Percentiles rank a stretch among this genome's conserved stretches.
These are phyloP conservation scores for Sporothrix phasma DNA, from an alignment of 2,329 filamentous ascomycete species.

Conservation along the genomic window DNA sequence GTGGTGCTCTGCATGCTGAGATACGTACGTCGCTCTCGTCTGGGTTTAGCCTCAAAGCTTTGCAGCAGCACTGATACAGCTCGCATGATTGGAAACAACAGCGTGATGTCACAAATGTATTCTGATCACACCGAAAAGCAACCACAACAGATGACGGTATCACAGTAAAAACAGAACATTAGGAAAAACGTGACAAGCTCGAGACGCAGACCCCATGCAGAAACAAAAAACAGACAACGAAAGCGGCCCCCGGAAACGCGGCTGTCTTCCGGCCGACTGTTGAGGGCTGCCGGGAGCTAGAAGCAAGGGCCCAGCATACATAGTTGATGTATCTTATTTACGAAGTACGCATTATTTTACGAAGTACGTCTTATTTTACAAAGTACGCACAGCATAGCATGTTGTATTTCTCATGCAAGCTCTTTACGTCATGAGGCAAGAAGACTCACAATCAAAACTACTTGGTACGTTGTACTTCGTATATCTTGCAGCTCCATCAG, in stretches of 20 bases:
- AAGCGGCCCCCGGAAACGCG: not conserved
- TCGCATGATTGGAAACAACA: not conserved
- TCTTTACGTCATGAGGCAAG: not conserved
- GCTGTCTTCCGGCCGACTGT: constrained; percentile 1
- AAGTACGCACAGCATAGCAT: too few species aligned
- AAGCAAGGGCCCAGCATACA: constrained; percentile 1
- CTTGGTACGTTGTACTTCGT: too few species aligned
- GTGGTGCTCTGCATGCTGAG: not conserved
- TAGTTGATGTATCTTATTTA: too few species aligned
- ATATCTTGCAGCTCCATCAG: not conserved
- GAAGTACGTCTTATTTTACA: too few species aligned
- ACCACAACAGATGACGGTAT: not conserved
- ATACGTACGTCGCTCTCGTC: not conserved
- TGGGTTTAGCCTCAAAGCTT: not conserved
- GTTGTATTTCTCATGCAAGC: constrained; percentile 3
- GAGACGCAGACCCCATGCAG: not conserved
- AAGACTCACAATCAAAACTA: not conserved
- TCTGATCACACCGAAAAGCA: not conserved
- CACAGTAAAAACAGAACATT: too few species aligned
- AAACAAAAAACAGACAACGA: not conserved
- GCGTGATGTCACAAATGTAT: not conserved
- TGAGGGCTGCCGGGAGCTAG: constrained; percentile 6
- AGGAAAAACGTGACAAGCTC: not conserved
- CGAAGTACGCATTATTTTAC: too few species aligned
- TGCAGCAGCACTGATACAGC: not conserved